Evolutionary conservation across 371 early-diverging fungal genomes (phyloP), one percentile per base, ranked within the genome.

Genomic region (Mortierella sp.): DNA sequence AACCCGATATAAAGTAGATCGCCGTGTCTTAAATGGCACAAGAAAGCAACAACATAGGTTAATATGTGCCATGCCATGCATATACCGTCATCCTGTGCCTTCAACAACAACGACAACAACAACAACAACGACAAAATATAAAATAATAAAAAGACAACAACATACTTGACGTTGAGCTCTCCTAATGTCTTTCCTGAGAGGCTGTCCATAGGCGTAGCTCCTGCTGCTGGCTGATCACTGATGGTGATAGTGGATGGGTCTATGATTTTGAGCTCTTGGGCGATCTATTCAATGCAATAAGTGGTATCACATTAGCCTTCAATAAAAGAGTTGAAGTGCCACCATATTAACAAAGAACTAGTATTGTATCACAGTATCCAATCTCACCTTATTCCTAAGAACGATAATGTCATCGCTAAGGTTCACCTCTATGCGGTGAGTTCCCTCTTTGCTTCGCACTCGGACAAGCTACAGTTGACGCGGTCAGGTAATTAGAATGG

Each of bases 391-490:
- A 52, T 87, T 70, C 49, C 84, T 86, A 24, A 94, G 83, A n/a
- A 85, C 68, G 10, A 64, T 73, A 62, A 92, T 84, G 32, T 87
- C 89, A 37, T 90, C 91, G 22, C 64, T 74, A 1, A 90, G 85
- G 45, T 92, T 91, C 51, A 92, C 88, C 59, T 94, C 91, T 26
- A 97, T 80, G 47, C 97, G 90, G 81, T 85, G 78, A 87, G 94
- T 96, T 65, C 96, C 96, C 43, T 93, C 93, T 62, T 93, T 93
- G 47, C 95, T 90, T 62, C 96, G 91, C 66, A 96, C 85, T 68
- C 97, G 93, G 60, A 97, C 89, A 70, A 96, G 84, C 92, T 92
- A 57, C 43, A 24, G 16, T 35, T 32, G 24, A 51, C 51, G 62
- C 11, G 22, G 66, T 66, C 39, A 18, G 22, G 24, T 45, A 24